A percentile compares a stretch with the other conserved stretches of the same genome.
Conservation (phyloP, 73 alveolate species). For the Urostyla sp. region DNA sequence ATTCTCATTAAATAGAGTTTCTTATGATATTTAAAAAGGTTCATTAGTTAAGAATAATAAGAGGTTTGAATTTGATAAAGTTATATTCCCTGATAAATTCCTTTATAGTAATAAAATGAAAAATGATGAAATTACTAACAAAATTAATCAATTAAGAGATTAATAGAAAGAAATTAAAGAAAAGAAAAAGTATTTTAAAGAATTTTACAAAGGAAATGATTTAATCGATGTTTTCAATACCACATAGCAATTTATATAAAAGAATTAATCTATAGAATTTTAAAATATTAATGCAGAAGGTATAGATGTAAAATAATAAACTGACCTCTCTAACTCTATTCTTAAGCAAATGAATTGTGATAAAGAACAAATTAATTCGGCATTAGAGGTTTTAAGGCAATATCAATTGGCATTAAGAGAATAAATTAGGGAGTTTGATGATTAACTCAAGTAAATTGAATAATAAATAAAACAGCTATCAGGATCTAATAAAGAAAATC, state of each 20-base stretch:
- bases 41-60: slow-evolving; percentile 63
- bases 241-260: not conserved
- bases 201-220: slow-evolving; percentile 32
- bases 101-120: slow-evolving; percentile 61
- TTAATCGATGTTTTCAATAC: not conserved
- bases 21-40: slow-evolving; percentile 61
- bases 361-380: not conserved
- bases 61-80: slow-evolving; percentile 78
- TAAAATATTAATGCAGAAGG: not conserved
- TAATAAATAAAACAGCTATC: slow-evolving; percentile 49
- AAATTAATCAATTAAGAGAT: slow-evolving; percentile 38
- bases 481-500: slow-evolving; percentile 56
- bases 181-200: slow-evolving; percentile 10
- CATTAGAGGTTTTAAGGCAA: not conserved
- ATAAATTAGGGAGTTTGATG: slow-evolving; percentile 9
- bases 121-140: slow-evolving; percentile 60
- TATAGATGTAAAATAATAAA: not conserved
- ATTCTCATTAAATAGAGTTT: slow-evolving; percentile 75
- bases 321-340: too few species aligned
- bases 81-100: slow-evolving; percentile 80
- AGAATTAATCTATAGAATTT: not conserved
- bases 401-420: not conserved
- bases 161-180: slow-evolving; percentile 49
- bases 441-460: slow-evolving; percentile 43
- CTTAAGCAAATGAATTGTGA: too few species aligned